Evolutionary conservation across 345 rosid genomes (phyloP).

Genomic region (Nasturtium officinale): DNA sequence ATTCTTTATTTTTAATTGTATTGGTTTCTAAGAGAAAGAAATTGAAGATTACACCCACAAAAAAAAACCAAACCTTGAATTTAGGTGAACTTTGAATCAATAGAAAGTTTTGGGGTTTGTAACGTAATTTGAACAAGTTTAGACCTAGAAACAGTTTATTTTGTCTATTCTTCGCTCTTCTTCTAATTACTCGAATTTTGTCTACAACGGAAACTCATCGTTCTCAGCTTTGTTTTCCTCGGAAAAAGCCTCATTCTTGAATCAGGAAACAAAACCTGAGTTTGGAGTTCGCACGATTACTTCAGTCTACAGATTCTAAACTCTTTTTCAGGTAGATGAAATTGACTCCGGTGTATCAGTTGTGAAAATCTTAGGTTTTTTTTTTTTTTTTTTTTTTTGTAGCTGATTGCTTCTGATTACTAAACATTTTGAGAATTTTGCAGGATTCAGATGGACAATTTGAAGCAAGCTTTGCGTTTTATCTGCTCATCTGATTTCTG

Average conservation of each 20-base stretch:
- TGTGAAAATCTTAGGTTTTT: neutral
- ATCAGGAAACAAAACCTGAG: neutral
- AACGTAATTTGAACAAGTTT: neutral
- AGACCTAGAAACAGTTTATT: neutral
- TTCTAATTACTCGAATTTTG: neutral
- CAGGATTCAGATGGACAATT: conserved; percentile 41
- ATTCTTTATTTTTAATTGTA: neutral
- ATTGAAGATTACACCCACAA: neutral
- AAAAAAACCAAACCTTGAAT: neutral
- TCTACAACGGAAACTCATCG: neutral
- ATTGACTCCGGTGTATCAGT: neutral
- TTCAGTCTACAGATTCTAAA: neutral
- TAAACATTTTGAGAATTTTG: neutral
- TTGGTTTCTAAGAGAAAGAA: conserved; percentile 1
- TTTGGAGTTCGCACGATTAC: neutral
- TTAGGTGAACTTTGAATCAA: neutral
- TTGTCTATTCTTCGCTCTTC: neutral
- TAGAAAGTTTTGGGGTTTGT: conserved; percentile 15
- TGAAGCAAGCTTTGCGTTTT: conserved; percentile 51
- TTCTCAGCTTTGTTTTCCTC: neutral
- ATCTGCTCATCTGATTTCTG: conserved; percentile 54
- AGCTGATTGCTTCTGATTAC: neutral
- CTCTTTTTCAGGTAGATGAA: neutral
- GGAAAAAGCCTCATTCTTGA: neutral
- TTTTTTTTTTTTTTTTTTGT: no score